Conservation (phyloP, 2,329 filamentous ascomycete genomes). For the Penicillium digitatum region DNA sequence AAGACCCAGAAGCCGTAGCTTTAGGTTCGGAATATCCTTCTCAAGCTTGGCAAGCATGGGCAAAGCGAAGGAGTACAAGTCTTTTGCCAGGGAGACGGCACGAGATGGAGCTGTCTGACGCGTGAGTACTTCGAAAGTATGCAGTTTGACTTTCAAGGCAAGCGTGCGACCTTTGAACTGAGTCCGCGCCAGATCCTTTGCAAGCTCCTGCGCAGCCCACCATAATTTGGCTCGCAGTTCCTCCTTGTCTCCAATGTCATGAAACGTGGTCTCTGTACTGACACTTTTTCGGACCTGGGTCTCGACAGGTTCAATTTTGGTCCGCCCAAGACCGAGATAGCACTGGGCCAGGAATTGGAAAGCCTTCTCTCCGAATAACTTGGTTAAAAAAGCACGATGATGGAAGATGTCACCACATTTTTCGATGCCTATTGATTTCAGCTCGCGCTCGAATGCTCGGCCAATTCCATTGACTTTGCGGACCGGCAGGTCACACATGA, state of each 20-base stretch:
- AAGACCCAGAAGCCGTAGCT: conserved; percentile 78
- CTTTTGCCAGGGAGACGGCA: conserved; percentile 68
- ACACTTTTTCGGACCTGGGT: conserved; percentile 91
- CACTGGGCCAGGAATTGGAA: conserved; percentile 81
- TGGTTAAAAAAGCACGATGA: conserved; percentile 67
- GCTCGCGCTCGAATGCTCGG: conserved; percentile 84
- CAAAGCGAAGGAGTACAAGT: conserved; percentile 75
- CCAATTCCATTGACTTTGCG: conserved; percentile 95
- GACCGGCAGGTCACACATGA: conserved; percentile 78
- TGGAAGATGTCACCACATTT: conserved; percentile 84
- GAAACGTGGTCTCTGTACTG: conserved; percentile 88
- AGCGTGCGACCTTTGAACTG: conserved; percentile 87
- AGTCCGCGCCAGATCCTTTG: conserved; percentile 74
- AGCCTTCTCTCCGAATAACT: conserved; percentile 86
- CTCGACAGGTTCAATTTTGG: conserved; percentile 77
- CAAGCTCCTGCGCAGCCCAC: conserved; percentile 77
- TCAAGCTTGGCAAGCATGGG: conserved; percentile 82
- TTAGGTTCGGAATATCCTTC: conserved; percentile 75
- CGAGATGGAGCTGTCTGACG: conserved; percentile 72
- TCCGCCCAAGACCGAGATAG: conserved; percentile 81
- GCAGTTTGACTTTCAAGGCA: conserved; percentile 86
- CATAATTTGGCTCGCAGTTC: conserved; percentile 72
- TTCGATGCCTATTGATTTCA: conserved; percentile 80
- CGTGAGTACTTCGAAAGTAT: conserved; percentile 88
- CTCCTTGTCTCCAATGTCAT: conserved; percentile 66